Conservation (phyloP, 805 yeast species). For the Helenozyma baotianmanensis region DNA sequence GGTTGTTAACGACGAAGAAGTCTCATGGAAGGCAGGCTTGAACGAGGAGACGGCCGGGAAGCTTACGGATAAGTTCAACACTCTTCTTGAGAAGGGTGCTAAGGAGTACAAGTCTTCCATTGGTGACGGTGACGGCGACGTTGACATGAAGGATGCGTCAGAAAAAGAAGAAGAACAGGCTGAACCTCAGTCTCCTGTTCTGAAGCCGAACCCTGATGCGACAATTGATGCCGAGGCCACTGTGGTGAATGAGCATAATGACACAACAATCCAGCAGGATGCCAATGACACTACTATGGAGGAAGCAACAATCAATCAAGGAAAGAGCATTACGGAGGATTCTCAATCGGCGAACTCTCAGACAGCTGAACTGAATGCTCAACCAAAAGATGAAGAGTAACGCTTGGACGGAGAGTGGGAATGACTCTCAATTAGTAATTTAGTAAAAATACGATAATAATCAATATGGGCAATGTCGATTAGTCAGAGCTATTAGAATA, state of each 20-base stretch:
- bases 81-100: constrained; percentile 39
- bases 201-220: constrained; percentile 14
- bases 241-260: constrained; percentile 41
- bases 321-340: too few relatives aligned
- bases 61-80: constrained; percentile 26
- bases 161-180: constrained; percentile 8
- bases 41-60: constrained; percentile 31
- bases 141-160: constrained; percentile 1
- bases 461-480: too few relatives aligned
- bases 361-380: too few relatives aligned
- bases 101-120: constrained; percentile 18
- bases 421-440: too few relatives aligned
- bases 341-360: too few relatives aligned
- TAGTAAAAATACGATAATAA: not conserved
- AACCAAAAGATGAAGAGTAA: too few relatives aligned
- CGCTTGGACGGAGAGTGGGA: too few relatives aligned
- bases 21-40: constrained; percentile 52
- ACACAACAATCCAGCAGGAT: constrained; percentile 45
- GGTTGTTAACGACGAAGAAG: constrained; percentile 44
- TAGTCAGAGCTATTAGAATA: constrained; percentile 3
- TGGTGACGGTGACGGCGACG: constrained; percentile 16
- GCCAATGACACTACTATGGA: constrained; percentile 47
- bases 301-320: constrained; percentile 21
- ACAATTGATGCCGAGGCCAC: constrained; percentile 47
- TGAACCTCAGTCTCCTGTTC: constrained; percentile 6